Evolutionary conservation across 495 filamentous ascomycete species (phyloP).

Genomic region (Daldinia grandis): DNA sequence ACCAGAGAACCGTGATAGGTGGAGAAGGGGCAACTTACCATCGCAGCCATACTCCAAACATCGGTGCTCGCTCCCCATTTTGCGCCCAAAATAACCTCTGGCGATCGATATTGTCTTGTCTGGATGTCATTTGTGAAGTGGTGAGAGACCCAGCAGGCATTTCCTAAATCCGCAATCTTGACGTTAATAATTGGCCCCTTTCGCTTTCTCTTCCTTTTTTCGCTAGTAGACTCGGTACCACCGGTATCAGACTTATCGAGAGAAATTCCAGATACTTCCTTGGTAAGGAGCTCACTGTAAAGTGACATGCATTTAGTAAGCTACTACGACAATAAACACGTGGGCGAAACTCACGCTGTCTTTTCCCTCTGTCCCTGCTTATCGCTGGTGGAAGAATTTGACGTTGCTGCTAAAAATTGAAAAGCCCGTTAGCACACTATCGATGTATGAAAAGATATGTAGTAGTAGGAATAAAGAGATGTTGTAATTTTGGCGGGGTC

Average conservation of each 20-base stretch:
- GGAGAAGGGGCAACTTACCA: constrained; percentile 68
- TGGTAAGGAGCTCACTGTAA: constrained; percentile 82
- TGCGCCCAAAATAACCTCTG: constrained; percentile 93
- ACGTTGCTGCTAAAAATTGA: constrained; percentile 22
- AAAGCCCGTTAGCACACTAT: constrained; percentile 16
- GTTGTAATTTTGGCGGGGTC: not conserved
- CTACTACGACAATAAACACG: not conserved
- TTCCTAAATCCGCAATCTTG: constrained; percentile 98
- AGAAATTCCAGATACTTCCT: constrained; percentile 94
- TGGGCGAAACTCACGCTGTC: constrained; percentile 77
- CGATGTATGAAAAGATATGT: constrained; percentile 1
- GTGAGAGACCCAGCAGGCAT: constrained; percentile 98
- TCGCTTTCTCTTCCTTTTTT: constrained; percentile 63
- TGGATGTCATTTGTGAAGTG: constrained; percentile 99
- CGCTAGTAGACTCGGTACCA: constrained; percentile 49
- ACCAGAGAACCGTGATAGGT: not conserved
- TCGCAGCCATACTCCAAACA: constrained; percentile 99
- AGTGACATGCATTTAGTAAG: constrained; percentile 13
- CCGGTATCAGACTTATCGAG: constrained; percentile 74
- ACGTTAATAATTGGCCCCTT: constrained; percentile 84
- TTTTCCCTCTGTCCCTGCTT: constrained; percentile 90
- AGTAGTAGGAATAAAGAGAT: not conserved
- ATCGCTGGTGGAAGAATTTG: constrained; percentile 52
- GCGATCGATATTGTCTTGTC: constrained; percentile 95
- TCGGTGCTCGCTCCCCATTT: constrained; percentile 99